Evolutionary conservation across 2,329 filamentous ascomycete species (phyloP), one percentile per base, ranked within the genome.

Genomic region (Phoma sp.): DNA sequence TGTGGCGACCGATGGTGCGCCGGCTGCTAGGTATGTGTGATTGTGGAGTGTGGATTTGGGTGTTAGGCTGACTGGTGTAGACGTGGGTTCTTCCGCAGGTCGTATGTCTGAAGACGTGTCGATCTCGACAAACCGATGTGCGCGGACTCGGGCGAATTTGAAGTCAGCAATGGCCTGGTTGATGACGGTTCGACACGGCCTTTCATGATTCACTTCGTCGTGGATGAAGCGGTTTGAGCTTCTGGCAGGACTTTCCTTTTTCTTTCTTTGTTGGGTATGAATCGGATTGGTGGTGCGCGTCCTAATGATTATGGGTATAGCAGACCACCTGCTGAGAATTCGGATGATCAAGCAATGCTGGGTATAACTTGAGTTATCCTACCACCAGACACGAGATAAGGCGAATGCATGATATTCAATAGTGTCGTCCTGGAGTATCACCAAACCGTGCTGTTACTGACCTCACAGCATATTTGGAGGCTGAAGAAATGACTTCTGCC

Each of bases 31-130:
- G 51, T 53, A 14, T 34, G 51, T 32, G 20, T 9, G 12, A 11
- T 17, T 21, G 4, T 20, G 6, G 5, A 14, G 18, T 12, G 12
- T 25, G 6, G 7, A 15, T 5, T 2, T 25, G 3, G 4, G n/a
- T n/a, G n/a, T n/a, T n/a, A 15, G 26, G 12, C 51, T 48, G 21
- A 53, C 18, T 17, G 12, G n/a, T 33, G 11, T 18, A 53, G 51
- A 5, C 51, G 45, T 26, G 30, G 43, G 2, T 43, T 48, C 26
- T 43, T 43, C 33, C 18, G 21, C 21, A 36, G 42, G 15, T 43
- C 37, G 12, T n/a, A 17, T 36, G 49, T 47, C 7, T 47, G 23
- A 46, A 18, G 7, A 11, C n/a, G 2, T 18, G 9, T 15, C 18
- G 4, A 5, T 10, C 23, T 28, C n/a, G 3, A 7, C 7, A 10